These are phyloP conservation scores for Papiliotrema laurentii DNA, from an alignment of 1,284 basidiomycete genomes.

Conservation along the genomic window DNA sequence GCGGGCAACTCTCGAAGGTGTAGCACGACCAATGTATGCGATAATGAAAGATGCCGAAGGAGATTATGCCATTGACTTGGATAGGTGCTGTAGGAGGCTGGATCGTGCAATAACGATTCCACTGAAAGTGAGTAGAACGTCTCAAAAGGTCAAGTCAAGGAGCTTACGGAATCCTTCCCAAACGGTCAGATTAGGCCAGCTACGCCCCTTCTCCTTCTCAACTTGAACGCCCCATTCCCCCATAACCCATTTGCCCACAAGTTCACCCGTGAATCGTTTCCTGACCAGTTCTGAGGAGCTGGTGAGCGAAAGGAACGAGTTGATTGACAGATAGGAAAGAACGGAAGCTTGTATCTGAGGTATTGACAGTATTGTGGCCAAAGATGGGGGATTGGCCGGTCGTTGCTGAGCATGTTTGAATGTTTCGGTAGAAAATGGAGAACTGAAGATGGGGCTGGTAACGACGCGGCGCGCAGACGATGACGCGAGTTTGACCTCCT, in stretches of 20 bases:
- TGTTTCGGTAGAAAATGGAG: background rate
- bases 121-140: constrained; percentile 24
- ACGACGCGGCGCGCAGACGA: background rate
- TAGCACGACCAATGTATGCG: constrained; percentile 44
- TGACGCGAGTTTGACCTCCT: background rate
- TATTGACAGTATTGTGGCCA: constrained; percentile 28
- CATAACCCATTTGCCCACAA: constrained; percentile 45
- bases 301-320: constrained; percentile 43
- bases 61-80: constrained; percentile 41
- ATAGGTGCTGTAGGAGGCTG: constrained; percentile 44
- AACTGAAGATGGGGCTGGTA: background rate
- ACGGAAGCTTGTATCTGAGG: constrained; percentile 33
- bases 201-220: constrained; percentile 26
- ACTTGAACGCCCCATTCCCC: constrained; percentile 41
- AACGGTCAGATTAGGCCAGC: constrained; percentile 46
- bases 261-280: constrained; percentile 40
- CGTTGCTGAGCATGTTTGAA: background rate
- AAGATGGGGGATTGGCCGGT: constrained; percentile 8
- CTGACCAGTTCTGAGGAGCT: constrained; percentile 32
- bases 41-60: constrained; percentile 43
- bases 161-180: constrained; percentile 49
- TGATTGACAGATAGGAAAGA: constrained; percentile 38
- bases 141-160: background rate
- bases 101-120: constrained; percentile 46
- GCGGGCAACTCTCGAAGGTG: constrained; percentile 42